Base-by-base conservation (phyloP, 2,329 filamentous ascomycete species). In the Colletotrichum trifolii region DNA sequence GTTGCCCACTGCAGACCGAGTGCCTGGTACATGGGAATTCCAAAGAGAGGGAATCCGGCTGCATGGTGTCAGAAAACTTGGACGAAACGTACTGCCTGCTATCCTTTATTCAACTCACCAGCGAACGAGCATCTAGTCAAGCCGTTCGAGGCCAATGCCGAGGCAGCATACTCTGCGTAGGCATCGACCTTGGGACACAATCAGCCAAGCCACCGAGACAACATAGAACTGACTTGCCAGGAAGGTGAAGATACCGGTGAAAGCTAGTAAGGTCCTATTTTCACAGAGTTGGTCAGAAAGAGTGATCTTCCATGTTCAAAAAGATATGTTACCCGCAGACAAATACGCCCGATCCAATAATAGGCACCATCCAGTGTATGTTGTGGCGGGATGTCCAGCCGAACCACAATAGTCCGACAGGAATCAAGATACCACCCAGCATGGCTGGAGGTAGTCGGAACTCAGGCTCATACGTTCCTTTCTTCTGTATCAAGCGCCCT, bases 221-320 rank as follows among this genome's bases (percentile, higher is more conserved):
- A 43, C 9, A 2, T 25, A 35, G 8, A 13, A 52, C 60, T 11
- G n/a, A 81, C 83, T 78, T 75, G 95, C 92, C 67, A 96, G 81
- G 78, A 96, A 97, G 9, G 93, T 96, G 76, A 97, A 97, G 69
- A 96, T 87, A 53, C 93, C 92, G 56, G 87, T 90, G 77, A 92
- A 97, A 33, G 91, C 88, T 63, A 96, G 85, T 63, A 97, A 85
- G 50, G 87, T 90, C 54, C 91, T 93, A 40, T 25, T 25, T 25
- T 25, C 25, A 25, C 25, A 25, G 4, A 25, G 25, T 4, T 25
- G 25, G 25, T 25, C 25, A 25, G 25, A 4, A 2, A 4, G 25
- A 25, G 25, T 25, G 25, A 25, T 25, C 25, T 5, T n/a, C 42
- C 71, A 72, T 69, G 69, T 57, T 68, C 9, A 13, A 25, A 52